Conservation (phyloP, 352 stramenopile species). For the Globisporangium polare region DNA sequence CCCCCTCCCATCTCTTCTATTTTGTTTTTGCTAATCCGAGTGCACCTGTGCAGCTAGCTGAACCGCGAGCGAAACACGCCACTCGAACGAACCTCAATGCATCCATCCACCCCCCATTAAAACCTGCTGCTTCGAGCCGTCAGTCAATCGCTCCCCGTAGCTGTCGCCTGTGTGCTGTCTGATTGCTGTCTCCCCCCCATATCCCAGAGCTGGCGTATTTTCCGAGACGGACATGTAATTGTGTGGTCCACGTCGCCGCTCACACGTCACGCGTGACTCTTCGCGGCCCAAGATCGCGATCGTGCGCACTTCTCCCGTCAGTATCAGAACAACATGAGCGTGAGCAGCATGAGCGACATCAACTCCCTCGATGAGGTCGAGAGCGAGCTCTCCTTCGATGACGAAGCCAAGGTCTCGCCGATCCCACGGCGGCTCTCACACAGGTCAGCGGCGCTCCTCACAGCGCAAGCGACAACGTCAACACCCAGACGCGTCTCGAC, state of each 20-base stretch:
- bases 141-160: too few species aligned
- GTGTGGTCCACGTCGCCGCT: background rate
- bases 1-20: background rate
- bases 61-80: background rate
- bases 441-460: background rate
- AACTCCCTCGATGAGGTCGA: constrained; percentile 14
- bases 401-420: constrained; percentile 7
- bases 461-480: background rate
- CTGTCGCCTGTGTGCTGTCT: background rate
- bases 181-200: background rate
- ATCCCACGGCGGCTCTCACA: background rate
- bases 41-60: background rate
- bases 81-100: constrained; percentile 1
- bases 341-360: constrained; percentile 2
- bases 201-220: background rate
- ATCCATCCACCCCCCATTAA: background rate
- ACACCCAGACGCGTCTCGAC: background rate
- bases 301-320: background rate
- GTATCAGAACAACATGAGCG: background rate
- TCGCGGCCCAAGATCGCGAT: constrained; percentile 1
- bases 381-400: constrained; percentile 8
- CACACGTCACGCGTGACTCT: constrained; percentile 1
- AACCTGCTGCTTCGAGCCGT: background rate
- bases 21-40: constrained; percentile 3
- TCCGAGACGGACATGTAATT: background rate